A percentile compares a stretch with the other conserved stretches of the same genome.
Conservation (phyloP, 768 basidiomycete genomes). For the Termitomyces sp. region DNA sequence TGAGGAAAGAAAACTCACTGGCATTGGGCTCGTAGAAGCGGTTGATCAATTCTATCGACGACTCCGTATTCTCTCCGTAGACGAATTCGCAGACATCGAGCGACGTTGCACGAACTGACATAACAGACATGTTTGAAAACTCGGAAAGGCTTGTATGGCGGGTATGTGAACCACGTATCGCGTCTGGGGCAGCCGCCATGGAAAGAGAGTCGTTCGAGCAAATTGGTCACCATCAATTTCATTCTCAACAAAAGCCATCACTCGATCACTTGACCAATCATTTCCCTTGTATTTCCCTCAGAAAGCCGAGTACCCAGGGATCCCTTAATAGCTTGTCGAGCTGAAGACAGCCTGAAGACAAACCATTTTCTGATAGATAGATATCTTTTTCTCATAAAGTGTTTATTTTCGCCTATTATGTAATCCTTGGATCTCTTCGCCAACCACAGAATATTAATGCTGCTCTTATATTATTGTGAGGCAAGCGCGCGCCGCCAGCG, state of each 20-base stretch:
- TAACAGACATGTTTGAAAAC: constrained; percentile 29
- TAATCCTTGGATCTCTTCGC: not conserved
- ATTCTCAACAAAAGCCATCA: not conserved
- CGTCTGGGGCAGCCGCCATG: constrained; percentile 1
- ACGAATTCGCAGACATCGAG: constrained; percentile 70
- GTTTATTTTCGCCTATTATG: not conserved
- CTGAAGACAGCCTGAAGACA: too few species aligned
- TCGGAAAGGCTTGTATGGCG: constrained; percentile 8
- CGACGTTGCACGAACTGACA: constrained; percentile 52
- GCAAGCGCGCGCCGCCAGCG: too few species aligned
- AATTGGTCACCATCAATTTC: not conserved
- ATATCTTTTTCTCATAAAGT: not conserved
- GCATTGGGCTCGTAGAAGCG: constrained; percentile 72
- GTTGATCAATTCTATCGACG: constrained; percentile 50
- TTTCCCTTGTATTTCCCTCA: not conserved
- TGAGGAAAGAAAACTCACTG: constrained; percentile 34
- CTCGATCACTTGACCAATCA: not conserved
- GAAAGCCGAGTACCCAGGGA: too few species aligned
- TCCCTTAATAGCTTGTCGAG: too few species aligned
- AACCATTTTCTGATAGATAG: not conserved
- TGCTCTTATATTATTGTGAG: too few species aligned
- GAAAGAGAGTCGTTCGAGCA: not conserved
- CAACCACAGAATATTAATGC: not conserved
- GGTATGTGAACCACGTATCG: not conserved
- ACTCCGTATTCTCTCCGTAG: constrained; percentile 54